Conservation (phyloP, 352 stramenopile genomes). For the Phytophthora pistaciae region DNA sequence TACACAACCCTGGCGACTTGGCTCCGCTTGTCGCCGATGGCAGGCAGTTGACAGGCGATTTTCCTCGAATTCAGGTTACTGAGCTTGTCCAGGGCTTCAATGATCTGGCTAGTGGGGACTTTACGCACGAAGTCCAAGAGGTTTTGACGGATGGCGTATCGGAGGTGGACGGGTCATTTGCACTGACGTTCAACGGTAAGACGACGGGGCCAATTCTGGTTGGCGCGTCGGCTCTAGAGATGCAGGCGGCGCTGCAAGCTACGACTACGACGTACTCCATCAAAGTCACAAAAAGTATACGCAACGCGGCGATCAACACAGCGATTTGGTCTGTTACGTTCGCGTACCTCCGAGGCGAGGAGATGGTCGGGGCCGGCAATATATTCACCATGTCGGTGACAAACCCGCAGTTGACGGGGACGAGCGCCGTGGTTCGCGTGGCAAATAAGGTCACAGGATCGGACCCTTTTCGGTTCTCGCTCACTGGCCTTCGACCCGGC, state of each 20-base stretch:
- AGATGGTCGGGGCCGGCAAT: slow-evolving; percentile 93
- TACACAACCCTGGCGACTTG: slow-evolving; percentile 89
- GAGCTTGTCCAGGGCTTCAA: slow-evolving; percentile 54
- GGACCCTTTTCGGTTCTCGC: slow-evolving; percentile 83
- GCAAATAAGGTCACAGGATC: slow-evolving; percentile 92
- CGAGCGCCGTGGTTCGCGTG: slow-evolving; percentile 66
- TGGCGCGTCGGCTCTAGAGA: slow-evolving; percentile 79
- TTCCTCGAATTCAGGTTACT: slow-evolving; percentile 81
- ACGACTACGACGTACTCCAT: slow-evolving; percentile 89
- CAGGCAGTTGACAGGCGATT: slow-evolving; percentile 88
- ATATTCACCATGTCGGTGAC: slow-evolving; percentile 82
- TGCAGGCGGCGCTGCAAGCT: slow-evolving; percentile 82
- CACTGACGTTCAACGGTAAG: slow-evolving; percentile 92
- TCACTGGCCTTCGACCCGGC: slow-evolving; percentile 62
- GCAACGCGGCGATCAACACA: slow-evolving; percentile 57
- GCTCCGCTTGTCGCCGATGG: slow-evolving; percentile 87
- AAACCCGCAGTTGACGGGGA: slow-evolving; percentile 68
- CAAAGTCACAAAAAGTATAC: slow-evolving; percentile 67
- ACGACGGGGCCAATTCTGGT: slow-evolving; percentile 77
- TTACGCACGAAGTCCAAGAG: slow-evolving; percentile 88
- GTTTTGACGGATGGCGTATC: slow-evolving; percentile 31
- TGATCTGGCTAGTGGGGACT: slow-evolving; percentile 89
- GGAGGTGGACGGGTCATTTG: slow-evolving; percentile 83
- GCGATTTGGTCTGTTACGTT: slow-evolving; percentile 95
- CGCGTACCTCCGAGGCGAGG: slow-evolving; percentile 92